These are phyloP conservation scores for Cladobotryum protrusum DNA, from an alignment of 2,329 filamentous ascomycete genomes.

Conservation along the genomic window DNA sequence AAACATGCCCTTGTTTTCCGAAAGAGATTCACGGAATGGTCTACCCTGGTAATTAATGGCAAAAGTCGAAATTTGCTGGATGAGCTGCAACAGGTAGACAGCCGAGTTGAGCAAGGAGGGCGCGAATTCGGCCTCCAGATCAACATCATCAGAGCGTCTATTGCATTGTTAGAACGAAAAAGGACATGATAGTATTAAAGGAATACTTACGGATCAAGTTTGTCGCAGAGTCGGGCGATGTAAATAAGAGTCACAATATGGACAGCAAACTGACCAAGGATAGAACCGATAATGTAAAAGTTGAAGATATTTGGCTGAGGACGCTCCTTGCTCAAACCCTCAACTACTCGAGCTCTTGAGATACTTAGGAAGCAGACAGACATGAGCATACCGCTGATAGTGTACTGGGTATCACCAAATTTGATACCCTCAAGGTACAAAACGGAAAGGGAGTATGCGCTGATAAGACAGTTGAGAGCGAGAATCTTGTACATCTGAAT, in stretches of 20 bases:
- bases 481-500: conserved; percentile 99
- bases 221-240: conserved; percentile 82
- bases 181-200: neutral
- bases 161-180: conserved; percentile 19
- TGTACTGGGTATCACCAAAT: conserved; percentile 96
- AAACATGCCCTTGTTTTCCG: conserved; percentile 97
- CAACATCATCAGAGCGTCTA: conserved; percentile 56
- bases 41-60: conserved; percentile 99
- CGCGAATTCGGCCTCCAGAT: conserved; percentile 90
- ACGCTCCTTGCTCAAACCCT: conserved; percentile 91
- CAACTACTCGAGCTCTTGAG: conserved; percentile 92
- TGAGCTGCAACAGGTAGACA: conserved; percentile 93
- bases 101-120: conserved; percentile 94
- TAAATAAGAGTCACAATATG: conserved; percentile 94
- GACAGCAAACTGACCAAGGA: conserved; percentile 93
- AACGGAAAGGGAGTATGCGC: conserved; percentile 92
- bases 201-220: conserved; percentile 70
- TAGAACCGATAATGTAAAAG: conserved; percentile 95
- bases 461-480: conserved; percentile 94
- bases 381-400: conserved; percentile 99
- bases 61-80: conserved; percentile 98
- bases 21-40: conserved; percentile 92
- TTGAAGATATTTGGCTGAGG: conserved; percentile 99
- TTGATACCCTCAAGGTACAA: conserved; percentile 98
- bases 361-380: conserved; percentile 98